phyloP scores from a whole-genome alignment of 1,139 yeast species.

The Martiniozyma asiatica region DNA sequence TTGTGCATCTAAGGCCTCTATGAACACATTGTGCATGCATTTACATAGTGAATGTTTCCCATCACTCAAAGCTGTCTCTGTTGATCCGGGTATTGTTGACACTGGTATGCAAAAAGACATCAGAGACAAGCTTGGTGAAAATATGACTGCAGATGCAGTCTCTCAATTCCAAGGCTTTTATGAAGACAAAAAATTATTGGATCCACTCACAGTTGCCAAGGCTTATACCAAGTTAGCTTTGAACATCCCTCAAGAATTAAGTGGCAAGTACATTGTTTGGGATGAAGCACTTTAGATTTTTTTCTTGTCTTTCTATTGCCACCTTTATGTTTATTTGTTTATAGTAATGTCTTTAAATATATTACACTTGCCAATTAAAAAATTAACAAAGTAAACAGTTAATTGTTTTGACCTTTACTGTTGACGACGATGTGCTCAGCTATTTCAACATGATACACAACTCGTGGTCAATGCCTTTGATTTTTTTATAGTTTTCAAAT shows the following conservation, averaged over 20 bases:
- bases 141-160: slow-evolving; percentile 47
- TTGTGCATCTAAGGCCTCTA: slow-evolving; percentile 82
- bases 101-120: slow-evolving; percentile 77
- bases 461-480: too few relatives aligned
- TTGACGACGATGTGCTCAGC: too few relatives aligned
- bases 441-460: too few relatives aligned
- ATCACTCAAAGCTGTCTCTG: slow-evolving; percentile 41
- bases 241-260: slow-evolving; percentile 39
- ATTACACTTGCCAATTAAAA: too few relatives aligned
- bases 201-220: slow-evolving; percentile 59
- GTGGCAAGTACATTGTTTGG: slow-evolving; percentile 57
- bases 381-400: too few relatives aligned
- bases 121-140: slow-evolving; percentile 41
- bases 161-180: slow-evolving; percentile 52
- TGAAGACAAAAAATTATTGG: slow-evolving; percentile 38
- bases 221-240: slow-evolving; percentile 52
- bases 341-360: too few relatives aligned
- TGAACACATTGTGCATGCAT: slow-evolving; percentile 60
- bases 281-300: too few relatives aligned
- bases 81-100: slow-evolving; percentile 92
- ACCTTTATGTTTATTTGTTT: too few relatives aligned
- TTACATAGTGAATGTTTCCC: slow-evolving; percentile 56
- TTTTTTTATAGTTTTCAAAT: too few relatives aligned
- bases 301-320: too few relatives aligned
- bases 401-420: too few relatives aligned